Percentiles rank a stretch among this genome's conserved stretches.
phyloP scores from a whole-genome alignment of 805 yeast species.

The Cyberlindnera mycetangii region DNA sequence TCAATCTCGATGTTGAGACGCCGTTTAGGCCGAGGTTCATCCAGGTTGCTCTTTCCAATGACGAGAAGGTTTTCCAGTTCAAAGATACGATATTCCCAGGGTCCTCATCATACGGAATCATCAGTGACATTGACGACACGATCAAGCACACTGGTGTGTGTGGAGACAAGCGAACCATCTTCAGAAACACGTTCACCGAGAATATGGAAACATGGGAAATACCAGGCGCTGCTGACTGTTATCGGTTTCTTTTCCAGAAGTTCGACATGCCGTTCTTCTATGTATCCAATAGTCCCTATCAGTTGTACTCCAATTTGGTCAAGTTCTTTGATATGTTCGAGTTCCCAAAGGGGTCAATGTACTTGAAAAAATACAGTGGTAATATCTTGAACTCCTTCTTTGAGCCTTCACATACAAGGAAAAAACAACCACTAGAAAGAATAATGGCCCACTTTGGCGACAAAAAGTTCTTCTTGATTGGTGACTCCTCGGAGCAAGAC shows the following conservation, averaged over 20 bases:
- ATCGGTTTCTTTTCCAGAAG: conserved; percentile 42
- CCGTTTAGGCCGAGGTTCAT: conserved; percentile 59
- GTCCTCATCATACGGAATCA: conserved; percentile 59
- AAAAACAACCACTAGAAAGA: conserved; percentile 59
- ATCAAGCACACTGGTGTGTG: conserved; percentile 86
- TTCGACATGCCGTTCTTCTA: conserved; percentile 69
- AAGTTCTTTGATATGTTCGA: conserved; percentile 53
- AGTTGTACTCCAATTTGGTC: conserved; percentile 47
- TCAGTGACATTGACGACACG: conserved; percentile 94
- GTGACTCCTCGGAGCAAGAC: conserved; percentile 96
- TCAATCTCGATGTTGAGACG: conserved; percentile 50
- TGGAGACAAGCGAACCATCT: conserved; percentile 80
- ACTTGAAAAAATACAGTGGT: conserved; percentile 83
- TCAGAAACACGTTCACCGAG: conserved; percentile 72
- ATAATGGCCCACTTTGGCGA: conserved; percentile 71
- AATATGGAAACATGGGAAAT: conserved; percentile 67
- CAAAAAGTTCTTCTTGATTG: conserved; percentile 78
- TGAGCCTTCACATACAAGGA: conserved; percentile 85
- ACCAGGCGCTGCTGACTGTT: conserved; percentile 76
- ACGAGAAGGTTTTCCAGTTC: conserved; percentile 46
- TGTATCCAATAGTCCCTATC: conserved; percentile 96
- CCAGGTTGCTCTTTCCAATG: conserved; percentile 45
- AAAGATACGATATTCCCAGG: conserved; percentile 44
- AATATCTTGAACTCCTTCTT: conserved; percentile 75
- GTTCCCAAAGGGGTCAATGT: conserved; percentile 80